These are phyloP conservation scores for Xylaria digitata DNA, from an alignment of 2,329 filamentous ascomycete species.

Conservation along the genomic window DNA sequence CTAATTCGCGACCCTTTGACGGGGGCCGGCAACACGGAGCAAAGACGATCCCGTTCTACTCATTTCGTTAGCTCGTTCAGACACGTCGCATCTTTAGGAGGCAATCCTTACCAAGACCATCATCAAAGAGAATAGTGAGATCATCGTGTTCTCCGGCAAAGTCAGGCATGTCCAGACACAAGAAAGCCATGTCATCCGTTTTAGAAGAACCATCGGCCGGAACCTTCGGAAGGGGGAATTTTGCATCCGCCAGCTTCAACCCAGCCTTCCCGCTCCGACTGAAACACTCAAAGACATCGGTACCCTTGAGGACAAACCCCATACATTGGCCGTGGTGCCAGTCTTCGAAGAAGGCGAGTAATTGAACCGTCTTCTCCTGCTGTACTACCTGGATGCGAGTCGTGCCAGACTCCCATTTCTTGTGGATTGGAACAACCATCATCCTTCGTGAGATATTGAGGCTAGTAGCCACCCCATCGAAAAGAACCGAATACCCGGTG, in stretches of 20 bases:
- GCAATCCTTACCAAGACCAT: constrained; percentile 73
- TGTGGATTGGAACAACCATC: constrained; percentile 93
- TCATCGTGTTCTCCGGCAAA: constrained; percentile 94
- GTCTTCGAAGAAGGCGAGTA: constrained; percentile 88
- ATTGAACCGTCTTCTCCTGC: constrained; percentile 78
- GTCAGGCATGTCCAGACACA: constrained; percentile 87
- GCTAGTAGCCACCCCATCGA: constrained; percentile 76
- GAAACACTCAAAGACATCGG: constrained; percentile 82
- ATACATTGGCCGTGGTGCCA: constrained; percentile 89
- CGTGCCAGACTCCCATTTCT: constrained; percentile 88
- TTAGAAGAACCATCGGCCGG: constrained; percentile 62
- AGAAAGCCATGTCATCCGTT: constrained; percentile 74
- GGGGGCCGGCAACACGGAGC: constrained; percentile 65
- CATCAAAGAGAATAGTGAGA: constrained; percentile 86
- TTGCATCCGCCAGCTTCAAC: constrained; percentile 86
- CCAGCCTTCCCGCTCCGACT: constrained; percentile 73
- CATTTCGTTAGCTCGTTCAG: constrained; percentile 40
- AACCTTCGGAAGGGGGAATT: constrained; percentile 82
- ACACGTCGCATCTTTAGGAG: background rate
- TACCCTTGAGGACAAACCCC: constrained; percentile 87
- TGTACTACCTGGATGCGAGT: constrained; percentile 84
- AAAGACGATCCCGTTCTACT: constrained; percentile 66
- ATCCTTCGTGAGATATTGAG: constrained; percentile 86
- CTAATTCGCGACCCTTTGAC: constrained; percentile 62
- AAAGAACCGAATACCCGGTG: constrained; percentile 82